Evolutionary conservation across 805 yeast genomes (phyloP), one percentile per base, ranked within the genome.

Genomic region (Millerozyma acaciae): DNA sequence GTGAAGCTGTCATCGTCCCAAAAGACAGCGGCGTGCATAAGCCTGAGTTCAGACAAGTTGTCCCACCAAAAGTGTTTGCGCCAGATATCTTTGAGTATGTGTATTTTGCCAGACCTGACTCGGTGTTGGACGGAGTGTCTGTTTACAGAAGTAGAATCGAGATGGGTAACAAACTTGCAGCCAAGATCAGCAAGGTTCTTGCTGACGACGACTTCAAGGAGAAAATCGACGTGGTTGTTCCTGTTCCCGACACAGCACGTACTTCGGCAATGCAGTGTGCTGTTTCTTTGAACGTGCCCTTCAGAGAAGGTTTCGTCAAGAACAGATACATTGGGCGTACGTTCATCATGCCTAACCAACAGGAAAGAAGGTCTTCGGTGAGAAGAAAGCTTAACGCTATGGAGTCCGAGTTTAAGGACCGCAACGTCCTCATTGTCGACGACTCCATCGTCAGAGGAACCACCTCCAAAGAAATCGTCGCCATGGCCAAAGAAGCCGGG

Each of bases 401-500:
- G 96, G 87, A 79, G 39, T 76, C 84, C 28, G 98, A 93, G 64
- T 93, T 93, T 57, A 73, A 75, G 44, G 93, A 78, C 42, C 78
- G 87, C 50, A 80, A 79, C 41, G 97, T 93, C 15, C 68, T 93
- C 43, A 73, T 93, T 34, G 97, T 93, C 27, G 98, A 93, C 61
- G 98, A 93, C 61, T 87, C 97, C 17, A 90, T 93, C 44, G 98
- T 93, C 7, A 79, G 98, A 57, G 98, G 98, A 42, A 93, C 98
- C 14, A 93, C 98, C 3, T 88, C 97, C 5, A 84, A 78, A 57
- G 98, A 93, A 65, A 93, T 93, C 45, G 95, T 93, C 21, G 83
- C 80, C 45, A 93, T 93, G 98, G 98, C 98, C n/a, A 76, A 84
- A 48, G 98, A 93, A 60, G 96, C 97, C 4, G 98, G 98, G 38